phyloP scores from a whole-genome alignment of 2,329 filamentous ascomycete species.

The Tolypocladium paradoxum region DNA sequence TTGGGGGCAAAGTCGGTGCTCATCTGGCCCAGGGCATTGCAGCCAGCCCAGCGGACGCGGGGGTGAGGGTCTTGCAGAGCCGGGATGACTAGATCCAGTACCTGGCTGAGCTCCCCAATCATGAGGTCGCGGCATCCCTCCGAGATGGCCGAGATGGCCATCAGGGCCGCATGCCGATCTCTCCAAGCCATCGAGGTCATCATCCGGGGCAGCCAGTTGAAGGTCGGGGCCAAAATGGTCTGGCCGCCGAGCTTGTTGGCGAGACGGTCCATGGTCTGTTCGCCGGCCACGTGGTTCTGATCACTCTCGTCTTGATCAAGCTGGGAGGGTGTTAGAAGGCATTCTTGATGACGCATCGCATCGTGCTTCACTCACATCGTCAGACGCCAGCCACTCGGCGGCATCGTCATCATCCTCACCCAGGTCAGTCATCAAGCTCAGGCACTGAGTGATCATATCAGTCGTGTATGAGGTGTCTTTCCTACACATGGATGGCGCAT shows the following conservation, averaged over 20 bases:
- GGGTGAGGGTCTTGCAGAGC: conserved; percentile 83
- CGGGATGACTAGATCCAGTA: conserved; percentile 88
- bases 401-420: conserved; percentile 92
- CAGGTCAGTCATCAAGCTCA: conserved; percentile 96
- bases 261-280: conserved; percentile 95
- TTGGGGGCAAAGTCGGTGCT: conserved; percentile 97
- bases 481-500: conserved; percentile 85
- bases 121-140: conserved; percentile 94
- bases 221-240: conserved; percentile 84
- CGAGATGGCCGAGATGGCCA: conserved; percentile 98
- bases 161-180: conserved; percentile 89
- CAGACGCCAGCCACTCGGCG: conserved; percentile 81
- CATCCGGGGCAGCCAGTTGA: conserved; percentile 95
- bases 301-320: conserved; percentile 94
- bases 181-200: conserved; percentile 92
- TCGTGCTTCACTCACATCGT: conserved; percentile 55
- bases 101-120: conserved; percentile 87
- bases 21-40: conserved; percentile 98
- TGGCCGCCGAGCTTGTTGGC: conserved; percentile 96
- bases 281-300: conserved; percentile 91
- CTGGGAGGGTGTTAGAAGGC: conserved; percentile 30
- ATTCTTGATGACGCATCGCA: background rate
- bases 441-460: conserved; percentile 96
- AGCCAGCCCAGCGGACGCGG: conserved; percentile 92
- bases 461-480: conserved; percentile 86